Base-by-base conservation (phyloP, 1,139 yeast genomes). In the Saccharomyces pastorianus region DNA sequence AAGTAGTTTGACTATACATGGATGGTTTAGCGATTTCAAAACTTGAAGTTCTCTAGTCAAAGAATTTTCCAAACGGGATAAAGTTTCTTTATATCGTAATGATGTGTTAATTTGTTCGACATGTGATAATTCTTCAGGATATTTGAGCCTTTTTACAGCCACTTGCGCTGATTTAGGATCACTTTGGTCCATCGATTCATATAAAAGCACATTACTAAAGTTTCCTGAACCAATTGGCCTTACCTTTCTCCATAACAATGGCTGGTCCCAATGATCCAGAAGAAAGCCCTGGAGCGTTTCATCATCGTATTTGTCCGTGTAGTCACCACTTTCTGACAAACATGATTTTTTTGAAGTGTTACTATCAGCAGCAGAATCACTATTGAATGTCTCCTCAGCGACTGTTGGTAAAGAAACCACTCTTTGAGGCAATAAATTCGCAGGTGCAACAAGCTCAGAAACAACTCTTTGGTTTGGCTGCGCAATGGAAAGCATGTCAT, bases 31-130 rank as follows among this genome's bases (percentile, higher is more conserved):
- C 2, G 64, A 55, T 52, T 73, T 72, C 56, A 93, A 74, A 11
- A 90, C 81, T 48, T 81, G 83, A 46, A 91, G 69, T 66, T 93
- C 99, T 59, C 98, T 77, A 41, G 78, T 75, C 49, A 91, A 73
- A 20, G 91, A 87, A 55, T 83, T 81, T 63, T 85, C 88, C 57
- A 88, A 71, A 48, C 86, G 72, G 7, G 77, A 72, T n/a, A 77
- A 70, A 2, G 78, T 72, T 2, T 72, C 73, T 44, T 57, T 61
- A 32, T 61, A 61, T 9, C 53, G 50, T 2, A 67, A 65, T 7
- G 65, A 44, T 2, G 31, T 56, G 4, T 60, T 59, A 6, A 58
- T 59, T 9, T 57, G 56, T 25, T 55, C 51, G 11, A 57, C 51
- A 14, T 53, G 53, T 31, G 57, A 46, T 47, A 61, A 48, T 50